Evolutionary conservation across 306 rosid species (phyloP).

Genomic region (Citrullus mucosospermus): DNA sequence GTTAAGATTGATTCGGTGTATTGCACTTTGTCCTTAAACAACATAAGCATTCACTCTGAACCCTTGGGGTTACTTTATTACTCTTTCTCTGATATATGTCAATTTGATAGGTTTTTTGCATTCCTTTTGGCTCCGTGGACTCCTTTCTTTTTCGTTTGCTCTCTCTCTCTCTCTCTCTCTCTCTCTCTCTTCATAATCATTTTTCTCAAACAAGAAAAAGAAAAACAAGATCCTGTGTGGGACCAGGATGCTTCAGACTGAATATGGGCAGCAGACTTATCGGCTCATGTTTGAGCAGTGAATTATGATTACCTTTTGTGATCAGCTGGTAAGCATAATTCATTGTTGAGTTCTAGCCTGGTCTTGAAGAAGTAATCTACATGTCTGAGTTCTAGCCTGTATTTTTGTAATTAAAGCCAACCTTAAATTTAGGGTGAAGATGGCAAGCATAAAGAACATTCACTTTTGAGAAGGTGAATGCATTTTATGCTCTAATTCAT

Average conservation of each 20-base stretch:
- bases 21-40: neutral
- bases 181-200: neutral
- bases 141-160: neutral
- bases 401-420: neutral
- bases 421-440: neutral
- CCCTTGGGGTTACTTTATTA: neutral
- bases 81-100: neutral
- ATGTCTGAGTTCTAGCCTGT: neutral
- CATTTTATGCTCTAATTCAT: neutral
- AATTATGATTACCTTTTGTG: neutral
- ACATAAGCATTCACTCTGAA: neutral
- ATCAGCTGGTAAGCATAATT: neutral
- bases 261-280: neutral
- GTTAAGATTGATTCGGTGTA: neutral
- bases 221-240: neutral
- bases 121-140: neutral
- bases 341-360: neutral
- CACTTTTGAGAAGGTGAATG: neutral
- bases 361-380: neutral
- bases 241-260: neutral
- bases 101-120: neutral
- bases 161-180: neutral
- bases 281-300: neutral
- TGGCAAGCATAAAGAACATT: neutral
- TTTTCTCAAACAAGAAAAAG: neutral